Evolutionary conservation across 2,329 filamentous ascomycete genomes (phyloP).

Genomic region (Exutisphaerella laricina): DNA sequence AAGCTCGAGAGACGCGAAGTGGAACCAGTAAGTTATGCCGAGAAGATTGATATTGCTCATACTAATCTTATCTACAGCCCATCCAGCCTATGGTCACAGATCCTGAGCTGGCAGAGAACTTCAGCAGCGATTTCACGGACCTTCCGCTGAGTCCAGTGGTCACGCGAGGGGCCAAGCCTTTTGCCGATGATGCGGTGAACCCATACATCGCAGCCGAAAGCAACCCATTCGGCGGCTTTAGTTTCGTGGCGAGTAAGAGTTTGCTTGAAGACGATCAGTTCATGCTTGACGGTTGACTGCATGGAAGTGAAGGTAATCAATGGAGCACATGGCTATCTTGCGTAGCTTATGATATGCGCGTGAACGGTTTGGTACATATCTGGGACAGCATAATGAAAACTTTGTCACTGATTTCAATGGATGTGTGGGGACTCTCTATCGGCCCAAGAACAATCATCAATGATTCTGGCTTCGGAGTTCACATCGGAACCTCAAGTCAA

Average conservation of each 20-base stretch:
- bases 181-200: slow-evolving; percentile 22
- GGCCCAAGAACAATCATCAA: too few species aligned
- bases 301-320: slow-evolving; percentile 11
- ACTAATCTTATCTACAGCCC: slow-evolving; percentile 42
- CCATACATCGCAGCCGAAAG: slow-evolving; percentile 28
- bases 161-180: slow-evolving; percentile 22
- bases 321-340: neutral
- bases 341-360: neutral
- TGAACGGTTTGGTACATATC: neutral
- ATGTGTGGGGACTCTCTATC: too few species aligned
- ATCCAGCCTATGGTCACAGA: slow-evolving; percentile 94
- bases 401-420: too few species aligned
- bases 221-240: slow-evolving; percentile 51
- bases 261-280: slow-evolving; percentile 39
- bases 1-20: slow-evolving; percentile 75
- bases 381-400: neutral
- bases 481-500: too few species aligned
- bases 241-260: slow-evolving; percentile 49
- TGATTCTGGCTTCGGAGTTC: too few species aligned
- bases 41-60: neutral
- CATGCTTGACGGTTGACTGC: slow-evolving; percentile 32
- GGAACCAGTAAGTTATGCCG: slow-evolving; percentile 48
- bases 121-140: slow-evolving; percentile 84
- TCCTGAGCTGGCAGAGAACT: slow-evolving; percentile 94
- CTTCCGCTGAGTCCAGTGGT: slow-evolving; percentile 71